phyloP scores from a whole-genome alignment of 2,329 filamentous ascomycete genomes.

The Cercospora janseana region DNA sequence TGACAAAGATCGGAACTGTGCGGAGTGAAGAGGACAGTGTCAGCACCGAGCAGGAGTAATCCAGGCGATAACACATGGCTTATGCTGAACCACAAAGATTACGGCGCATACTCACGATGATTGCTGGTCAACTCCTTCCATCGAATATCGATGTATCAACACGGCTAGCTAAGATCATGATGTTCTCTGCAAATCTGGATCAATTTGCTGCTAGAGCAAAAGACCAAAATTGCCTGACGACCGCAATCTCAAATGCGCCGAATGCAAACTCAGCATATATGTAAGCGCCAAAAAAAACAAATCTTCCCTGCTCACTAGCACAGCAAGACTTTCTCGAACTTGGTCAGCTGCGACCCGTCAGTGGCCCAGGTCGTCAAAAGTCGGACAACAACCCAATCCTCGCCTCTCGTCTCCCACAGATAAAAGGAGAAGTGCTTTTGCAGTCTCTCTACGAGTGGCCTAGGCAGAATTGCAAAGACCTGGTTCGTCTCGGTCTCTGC shows the following conservation, averaged over 20 bases:
- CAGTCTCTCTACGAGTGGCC: slow-evolving; percentile 5
- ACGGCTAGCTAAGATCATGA: too few species aligned
- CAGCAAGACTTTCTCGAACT: slow-evolving; percentile 7
- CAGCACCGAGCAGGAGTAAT: background rate
- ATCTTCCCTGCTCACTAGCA: too few species aligned
- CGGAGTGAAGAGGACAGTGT: slow-evolving; percentile 1
- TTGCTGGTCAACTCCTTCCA: background rate
- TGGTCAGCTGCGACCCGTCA: slow-evolving; percentile 2
- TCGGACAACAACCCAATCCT: slow-evolving; percentile 7
- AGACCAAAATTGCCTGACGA: too few species aligned
- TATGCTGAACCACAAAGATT: background rate
- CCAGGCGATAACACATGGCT: background rate
- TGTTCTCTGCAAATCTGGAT: too few species aligned
- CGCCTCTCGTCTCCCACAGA: slow-evolving; percentile 8
- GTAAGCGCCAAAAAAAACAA: background rate
- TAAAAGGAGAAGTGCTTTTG: slow-evolving; percentile 6
- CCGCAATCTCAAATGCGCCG: too few species aligned
- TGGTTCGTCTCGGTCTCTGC: slow-evolving; percentile 13
- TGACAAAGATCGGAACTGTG: slow-evolving; percentile 44
- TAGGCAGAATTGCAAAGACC: slow-evolving; percentile 8
- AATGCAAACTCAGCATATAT: too few species aligned
- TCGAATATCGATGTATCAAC: too few species aligned
- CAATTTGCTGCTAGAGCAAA: too few species aligned
- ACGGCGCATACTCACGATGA: background rate
- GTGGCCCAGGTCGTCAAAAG: slow-evolving; percentile 10